A percentile compares a stretch with the other conserved stretches of the same genome.
Conservation (phyloP, 75 land plant genomes). For the Pseudotsuga menziesii region DNA sequence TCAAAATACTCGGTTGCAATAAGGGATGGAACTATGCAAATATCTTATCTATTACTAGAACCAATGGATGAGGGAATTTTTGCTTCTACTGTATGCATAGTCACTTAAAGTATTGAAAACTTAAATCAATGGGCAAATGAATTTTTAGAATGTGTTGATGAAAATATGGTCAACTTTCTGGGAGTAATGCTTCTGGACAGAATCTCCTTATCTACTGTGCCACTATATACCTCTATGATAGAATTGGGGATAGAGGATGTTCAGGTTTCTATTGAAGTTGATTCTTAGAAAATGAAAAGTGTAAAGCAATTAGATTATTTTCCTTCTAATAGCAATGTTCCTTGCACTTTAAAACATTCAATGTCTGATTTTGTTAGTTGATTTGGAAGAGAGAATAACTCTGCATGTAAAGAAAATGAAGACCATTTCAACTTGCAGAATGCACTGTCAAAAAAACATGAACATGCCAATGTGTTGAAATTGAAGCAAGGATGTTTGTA, state of each 20-base stretch:
- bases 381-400: constrained; percentile 10
- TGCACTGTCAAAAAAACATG: constrained; percentile 57
- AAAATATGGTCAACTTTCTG: constrained; percentile 71
- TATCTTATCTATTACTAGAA: constrained; percentile 28
- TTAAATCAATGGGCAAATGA: constrained; percentile 15
- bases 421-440: constrained; percentile 44
- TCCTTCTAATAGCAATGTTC: constrained; percentile 16
- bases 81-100: constrained; percentile 21
- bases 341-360: not conserved
- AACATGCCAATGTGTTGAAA: constrained; percentile 36
- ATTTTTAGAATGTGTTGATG: constrained; percentile 61
- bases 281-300: constrained; percentile 18
- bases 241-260: constrained; percentile 39
- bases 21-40: constrained; percentile 30
- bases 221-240: constrained; percentile 51
- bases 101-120: constrained; percentile 11
- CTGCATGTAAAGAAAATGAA: constrained; percentile 24
- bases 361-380: not conserved
- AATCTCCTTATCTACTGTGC: not conserved
- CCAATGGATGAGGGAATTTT: constrained; percentile 83
- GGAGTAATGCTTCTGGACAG: constrained; percentile 19
- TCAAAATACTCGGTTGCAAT: constrained; percentile 42
- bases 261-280: constrained; percentile 22
- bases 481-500: constrained; percentile 46
- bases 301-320: not conserved